Conservation (phyloP, 192 early-diverging fungal genomes). For the Coemansia sp. region DNA sequence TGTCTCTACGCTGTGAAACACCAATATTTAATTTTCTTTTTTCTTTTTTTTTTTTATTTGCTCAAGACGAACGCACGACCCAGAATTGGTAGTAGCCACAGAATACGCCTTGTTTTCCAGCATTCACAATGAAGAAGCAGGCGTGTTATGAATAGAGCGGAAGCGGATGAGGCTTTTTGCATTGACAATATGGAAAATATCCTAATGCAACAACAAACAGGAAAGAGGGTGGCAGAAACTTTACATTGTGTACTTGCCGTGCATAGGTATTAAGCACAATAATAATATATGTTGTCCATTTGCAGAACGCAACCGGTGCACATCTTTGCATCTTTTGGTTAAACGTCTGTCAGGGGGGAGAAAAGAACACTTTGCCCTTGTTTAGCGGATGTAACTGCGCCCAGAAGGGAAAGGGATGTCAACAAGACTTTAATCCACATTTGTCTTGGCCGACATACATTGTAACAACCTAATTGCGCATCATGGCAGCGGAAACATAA, state of each 20-base stretch:
- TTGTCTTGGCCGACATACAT: too few species aligned
- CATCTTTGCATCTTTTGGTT: too few species aligned
- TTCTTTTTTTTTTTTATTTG: neutral
- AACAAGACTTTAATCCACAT: too few species aligned
- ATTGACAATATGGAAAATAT: neutral
- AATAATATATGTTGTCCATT: neutral
- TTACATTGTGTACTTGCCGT: neutral
- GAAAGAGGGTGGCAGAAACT: neutral
- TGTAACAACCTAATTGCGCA: too few species aligned
- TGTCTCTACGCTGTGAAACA: neutral
- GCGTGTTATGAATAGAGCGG: neutral
- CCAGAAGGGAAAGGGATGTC: too few species aligned
- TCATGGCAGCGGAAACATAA: too few species aligned
- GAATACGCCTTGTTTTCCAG: neutral
- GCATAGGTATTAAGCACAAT: neutral
- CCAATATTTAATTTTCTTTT: neutral
- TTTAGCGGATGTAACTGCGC: too few species aligned
- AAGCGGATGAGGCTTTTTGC: constrained; percentile 3
- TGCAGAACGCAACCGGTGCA: too few species aligned
- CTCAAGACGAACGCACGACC: neutral
- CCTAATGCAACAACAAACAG: neutral
- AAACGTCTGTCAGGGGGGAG: too few species aligned
- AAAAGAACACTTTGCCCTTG: too few species aligned
- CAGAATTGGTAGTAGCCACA: neutral
- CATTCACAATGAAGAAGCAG: neutral